These are phyloP conservation scores for Saturnispora sanitii DNA, from an alignment of 805 yeast species.

Conservation along the genomic window DNA sequence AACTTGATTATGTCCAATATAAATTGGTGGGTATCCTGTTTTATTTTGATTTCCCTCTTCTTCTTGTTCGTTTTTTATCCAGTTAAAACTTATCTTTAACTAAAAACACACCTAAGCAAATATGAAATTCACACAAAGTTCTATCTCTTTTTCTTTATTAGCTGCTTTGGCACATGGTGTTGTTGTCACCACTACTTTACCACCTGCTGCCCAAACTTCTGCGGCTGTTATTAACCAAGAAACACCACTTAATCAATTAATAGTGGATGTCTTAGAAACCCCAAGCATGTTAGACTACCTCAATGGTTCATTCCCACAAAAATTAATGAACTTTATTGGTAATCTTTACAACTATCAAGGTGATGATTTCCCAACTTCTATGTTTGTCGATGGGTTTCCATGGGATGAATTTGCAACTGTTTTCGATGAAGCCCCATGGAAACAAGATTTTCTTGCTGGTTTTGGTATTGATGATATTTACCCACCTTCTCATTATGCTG, in stretches of 20 bases:
- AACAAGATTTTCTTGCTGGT: slow-evolving; percentile 18
- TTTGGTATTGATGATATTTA: slow-evolving; percentile 21
- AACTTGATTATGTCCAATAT: no score
- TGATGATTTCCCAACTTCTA: slow-evolving; percentile 17
- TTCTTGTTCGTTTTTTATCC: background rate
- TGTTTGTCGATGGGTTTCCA: slow-evolving; percentile 24
- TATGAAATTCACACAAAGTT: background rate
- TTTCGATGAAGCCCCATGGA: slow-evolving; percentile 28
- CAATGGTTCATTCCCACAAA: slow-evolving; percentile 22
- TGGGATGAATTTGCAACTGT: slow-evolving; percentile 25
- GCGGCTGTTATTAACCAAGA: slow-evolving; percentile 27
- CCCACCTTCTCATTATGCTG: slow-evolving; percentile 23
- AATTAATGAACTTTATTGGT: slow-evolving; percentile 24
- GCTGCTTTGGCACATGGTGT: background rate
- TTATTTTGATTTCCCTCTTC: background rate
- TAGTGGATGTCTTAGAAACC: slow-evolving; percentile 10
- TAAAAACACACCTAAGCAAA: background rate
- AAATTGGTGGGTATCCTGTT: background rate
- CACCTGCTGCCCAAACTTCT: slow-evolving; percentile 19
- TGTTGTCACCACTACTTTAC: slow-evolving; percentile 17
- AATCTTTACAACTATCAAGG: slow-evolving; percentile 11
- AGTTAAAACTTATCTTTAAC: background rate
- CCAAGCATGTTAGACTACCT: slow-evolving; percentile 21
- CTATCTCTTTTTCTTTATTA: background rate
- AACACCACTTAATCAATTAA: slow-evolving; percentile 19